These are phyloP conservation scores for Scenedesmus sp. DNA, from an alignment of 163 green algal genomes.

Conservation along the genomic window DNA sequence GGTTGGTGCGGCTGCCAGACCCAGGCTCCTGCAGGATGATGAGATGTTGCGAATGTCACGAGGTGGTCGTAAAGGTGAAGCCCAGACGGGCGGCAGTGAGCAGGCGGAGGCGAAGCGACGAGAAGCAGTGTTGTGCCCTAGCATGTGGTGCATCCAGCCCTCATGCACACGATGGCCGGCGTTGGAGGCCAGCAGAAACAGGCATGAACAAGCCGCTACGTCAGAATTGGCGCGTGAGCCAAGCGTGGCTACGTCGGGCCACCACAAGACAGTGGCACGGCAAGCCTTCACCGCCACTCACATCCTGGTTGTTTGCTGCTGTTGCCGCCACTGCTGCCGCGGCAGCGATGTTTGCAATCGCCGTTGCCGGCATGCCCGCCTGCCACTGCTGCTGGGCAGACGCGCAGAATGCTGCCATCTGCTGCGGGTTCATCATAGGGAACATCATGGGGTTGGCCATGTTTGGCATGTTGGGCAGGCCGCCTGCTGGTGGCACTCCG, in stretches of 20 bases:
- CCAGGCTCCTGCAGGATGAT: not conserved
- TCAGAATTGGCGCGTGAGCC: too few species aligned
- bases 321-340: constrained; percentile 47
- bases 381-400: constrained; percentile 18
- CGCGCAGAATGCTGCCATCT: constrained; percentile 36
- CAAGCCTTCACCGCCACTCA: not conserved
- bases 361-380: not conserved
- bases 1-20: not conserved
- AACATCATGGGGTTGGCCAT: constrained; percentile 51
- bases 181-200: too few species aligned
- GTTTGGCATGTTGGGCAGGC: constrained; percentile 42
- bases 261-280: too few species aligned
- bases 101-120: not conserved
- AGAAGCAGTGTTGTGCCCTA: not conserved
- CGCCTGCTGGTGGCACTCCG: not conserved
- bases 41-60: not conserved
- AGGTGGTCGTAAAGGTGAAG: too few species aligned
- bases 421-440: constrained; percentile 42
- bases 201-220: too few species aligned
- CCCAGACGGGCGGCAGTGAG: not conserved
- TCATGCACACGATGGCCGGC: too few species aligned
- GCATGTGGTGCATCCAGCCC: not conserved
- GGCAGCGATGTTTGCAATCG: constrained; percentile 50
- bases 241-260: too few species aligned
- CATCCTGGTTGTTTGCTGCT: constrained; percentile 39